phyloP scores from a whole-genome alignment of 2,329 filamentous ascomycete genomes.

The Aplosporella prunicola region DNA sequence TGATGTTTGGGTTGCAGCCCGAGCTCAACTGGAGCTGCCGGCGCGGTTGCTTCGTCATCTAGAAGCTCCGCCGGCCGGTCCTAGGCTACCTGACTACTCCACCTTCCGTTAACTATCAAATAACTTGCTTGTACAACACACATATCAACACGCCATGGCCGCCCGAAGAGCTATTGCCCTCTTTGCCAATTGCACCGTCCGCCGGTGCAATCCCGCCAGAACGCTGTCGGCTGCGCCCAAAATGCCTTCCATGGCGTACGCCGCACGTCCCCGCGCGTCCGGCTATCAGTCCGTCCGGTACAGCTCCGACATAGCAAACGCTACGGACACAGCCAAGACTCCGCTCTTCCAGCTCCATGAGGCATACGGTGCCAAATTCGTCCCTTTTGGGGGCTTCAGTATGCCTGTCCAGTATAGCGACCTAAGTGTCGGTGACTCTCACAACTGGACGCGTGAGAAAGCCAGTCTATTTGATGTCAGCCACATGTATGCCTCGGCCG shows the following conservation, averaged over 20 bases:
- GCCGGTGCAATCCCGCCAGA: not conserved
- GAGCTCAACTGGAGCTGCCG: too few species aligned
- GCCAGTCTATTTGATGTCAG: slow-evolving; percentile 91
- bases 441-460: slow-evolving; percentile 79
- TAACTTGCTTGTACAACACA: too few species aligned
- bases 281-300: too few species aligned
- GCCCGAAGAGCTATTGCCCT: slow-evolving; percentile 7
- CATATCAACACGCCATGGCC: too few species aligned
- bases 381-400: slow-evolving; percentile 84
- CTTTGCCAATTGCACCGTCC: slow-evolving; percentile 11
- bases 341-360: slow-evolving; percentile 72
- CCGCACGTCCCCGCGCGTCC: too few species aligned
- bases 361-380: slow-evolving; percentile 78
- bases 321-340: slow-evolving; percentile 44
- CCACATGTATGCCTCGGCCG: slow-evolving; percentile 64
- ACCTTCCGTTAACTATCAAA: too few species aligned
- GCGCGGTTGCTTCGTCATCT: too few species aligned
- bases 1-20: not conserved
- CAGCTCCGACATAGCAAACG: slow-evolving; percentile 18
- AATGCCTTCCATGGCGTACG: slow-evolving; percentile 14
- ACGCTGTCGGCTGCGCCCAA: slow-evolving; percentile 10
- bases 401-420: slow-evolving; percentile 88
- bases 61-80: too few species aligned
- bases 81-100: too few species aligned
- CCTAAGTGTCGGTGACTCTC: slow-evolving; percentile 70